Conservation (phyloP, 768 basidiomycete genomes). For the Clavulina sp. region DNA sequence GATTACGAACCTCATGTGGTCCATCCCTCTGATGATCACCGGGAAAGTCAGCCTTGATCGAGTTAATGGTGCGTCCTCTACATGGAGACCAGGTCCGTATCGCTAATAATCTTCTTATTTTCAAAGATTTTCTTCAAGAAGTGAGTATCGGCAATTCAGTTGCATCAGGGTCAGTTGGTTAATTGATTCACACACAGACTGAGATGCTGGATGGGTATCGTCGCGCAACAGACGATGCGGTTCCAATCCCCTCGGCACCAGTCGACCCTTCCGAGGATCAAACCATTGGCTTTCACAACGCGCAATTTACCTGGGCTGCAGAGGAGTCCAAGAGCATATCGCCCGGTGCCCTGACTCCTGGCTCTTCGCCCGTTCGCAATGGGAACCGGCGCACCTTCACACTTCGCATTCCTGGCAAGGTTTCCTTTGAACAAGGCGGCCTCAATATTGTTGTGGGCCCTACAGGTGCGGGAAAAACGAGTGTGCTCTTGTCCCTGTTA, state of each 20-base stretch:
- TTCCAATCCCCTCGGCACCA: slow-evolving; percentile 3
- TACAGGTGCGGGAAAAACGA: slow-evolving; percentile 18
- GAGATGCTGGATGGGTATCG: slow-evolving; percentile 19
- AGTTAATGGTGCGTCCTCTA: slow-evolving; percentile 17
- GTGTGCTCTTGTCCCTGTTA: slow-evolving; percentile 18
- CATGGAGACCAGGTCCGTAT: too few species aligned
- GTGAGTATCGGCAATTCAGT: neutral
- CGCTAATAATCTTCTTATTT: slow-evolving; percentile 24
- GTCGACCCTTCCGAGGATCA: slow-evolving; percentile 7
- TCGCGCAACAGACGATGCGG: slow-evolving; percentile 8
- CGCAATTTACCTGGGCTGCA: slow-evolving; percentile 34
- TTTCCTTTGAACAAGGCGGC: slow-evolving; percentile 21
- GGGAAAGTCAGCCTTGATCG: slow-evolving; percentile 52
- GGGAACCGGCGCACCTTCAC: slow-evolving; percentile 25
- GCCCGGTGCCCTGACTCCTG: too few species aligned
- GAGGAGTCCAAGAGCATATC: slow-evolving; percentile 6
- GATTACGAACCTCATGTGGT: too few species aligned
- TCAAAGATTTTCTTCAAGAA: neutral
- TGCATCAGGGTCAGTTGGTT: neutral
- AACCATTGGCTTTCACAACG: slow-evolving; percentile 18
- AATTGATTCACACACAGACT: slow-evolving; percentile 13
- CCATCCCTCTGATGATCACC: slow-evolving; percentile 17
- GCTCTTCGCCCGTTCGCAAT: too few species aligned
- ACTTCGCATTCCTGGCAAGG: slow-evolving; percentile 17
- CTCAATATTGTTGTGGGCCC: slow-evolving; percentile 22